phyloP scores from a whole-genome alignment of 2,329 filamentous ascomycete species.

The Sordariomycetes sp. region DNA sequence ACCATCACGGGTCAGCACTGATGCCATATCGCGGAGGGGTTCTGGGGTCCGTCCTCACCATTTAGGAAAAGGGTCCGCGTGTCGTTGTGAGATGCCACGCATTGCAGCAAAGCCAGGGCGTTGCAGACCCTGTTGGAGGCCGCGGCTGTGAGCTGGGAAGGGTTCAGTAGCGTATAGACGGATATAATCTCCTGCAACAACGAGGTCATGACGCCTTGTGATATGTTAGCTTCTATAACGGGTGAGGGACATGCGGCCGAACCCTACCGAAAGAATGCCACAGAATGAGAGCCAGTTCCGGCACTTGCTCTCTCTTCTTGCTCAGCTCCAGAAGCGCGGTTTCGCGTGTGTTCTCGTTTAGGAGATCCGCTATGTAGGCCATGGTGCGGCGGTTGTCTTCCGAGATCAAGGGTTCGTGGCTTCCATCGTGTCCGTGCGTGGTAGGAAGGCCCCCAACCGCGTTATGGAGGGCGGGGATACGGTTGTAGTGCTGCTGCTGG shows the following conservation, averaged over 20 bases:
- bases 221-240: not conserved
- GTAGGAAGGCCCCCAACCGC: constrained; percentile 23
- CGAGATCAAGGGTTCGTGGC: constrained; percentile 55
- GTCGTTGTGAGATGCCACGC: constrained; percentile 94
- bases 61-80: constrained; percentile 89
- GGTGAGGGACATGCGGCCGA: not conserved
- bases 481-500: constrained; percentile 50
- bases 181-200: constrained; percentile 97
- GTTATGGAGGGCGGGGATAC: constrained; percentile 17
- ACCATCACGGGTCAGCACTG: not conserved
- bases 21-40: not conserved
- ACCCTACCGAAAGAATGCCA: constrained; percentile 94
- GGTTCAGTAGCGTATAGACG: constrained; percentile 92
- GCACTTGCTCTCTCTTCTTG: constrained; percentile 97
- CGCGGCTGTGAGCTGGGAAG: constrained; percentile 93
- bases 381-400: constrained; percentile 93
- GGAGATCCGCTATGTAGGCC: constrained; percentile 81
- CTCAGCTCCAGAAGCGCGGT: constrained; percentile 88
- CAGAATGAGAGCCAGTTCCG: constrained; percentile 86
- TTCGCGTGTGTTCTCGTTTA: constrained; percentile 81
- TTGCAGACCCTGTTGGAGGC: constrained; percentile 97
- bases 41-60: constrained; percentile 41
- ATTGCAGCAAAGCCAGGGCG: constrained; percentile 88
- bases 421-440: constrained; percentile 40
- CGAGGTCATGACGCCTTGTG: constrained; percentile 88